Conservation (phyloP, 768 basidiomycete species). For the Russula vinacea region DNA sequence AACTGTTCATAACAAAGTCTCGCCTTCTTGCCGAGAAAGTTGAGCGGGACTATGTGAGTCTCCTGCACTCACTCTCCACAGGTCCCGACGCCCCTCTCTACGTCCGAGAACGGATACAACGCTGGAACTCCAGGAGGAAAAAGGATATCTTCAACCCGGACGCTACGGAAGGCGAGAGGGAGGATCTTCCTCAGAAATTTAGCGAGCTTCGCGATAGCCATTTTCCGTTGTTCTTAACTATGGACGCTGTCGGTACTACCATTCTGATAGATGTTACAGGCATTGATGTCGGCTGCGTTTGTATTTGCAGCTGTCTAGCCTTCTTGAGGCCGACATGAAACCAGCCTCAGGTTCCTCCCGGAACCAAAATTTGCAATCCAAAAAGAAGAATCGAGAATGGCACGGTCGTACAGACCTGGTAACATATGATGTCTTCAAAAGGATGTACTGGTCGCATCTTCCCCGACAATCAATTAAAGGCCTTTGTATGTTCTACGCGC, state of each 20-base stretch:
- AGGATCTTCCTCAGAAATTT: constrained; percentile 50
- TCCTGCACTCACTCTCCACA: constrained; percentile 45
- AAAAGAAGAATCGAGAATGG: constrained; percentile 9
- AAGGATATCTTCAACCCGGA: constrained; percentile 42
- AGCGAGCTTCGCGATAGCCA: constrained; percentile 56
- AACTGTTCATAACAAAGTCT: constrained; percentile 73
- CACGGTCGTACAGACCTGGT: constrained; percentile 32
- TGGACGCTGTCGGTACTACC: constrained; percentile 48
- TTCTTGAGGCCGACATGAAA: constrained; percentile 49
- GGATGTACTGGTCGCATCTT: constrained; percentile 59
- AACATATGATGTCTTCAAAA: constrained; percentile 48
- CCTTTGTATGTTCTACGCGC: constrained; percentile 42
- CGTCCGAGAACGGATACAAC: constrained; percentile 36
- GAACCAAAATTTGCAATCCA: constrained; percentile 10
- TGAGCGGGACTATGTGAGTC: constrained; percentile 56
- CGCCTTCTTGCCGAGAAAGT: constrained; percentile 64
- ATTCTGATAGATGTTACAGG: not conserved
- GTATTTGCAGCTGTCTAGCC: constrained; percentile 43
- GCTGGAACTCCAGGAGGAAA: constrained; percentile 24
- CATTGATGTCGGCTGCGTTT: constrained; percentile 2
- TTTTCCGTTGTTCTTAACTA: constrained; percentile 70
- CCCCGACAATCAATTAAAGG: constrained; percentile 49
- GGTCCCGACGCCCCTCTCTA: constrained; percentile 41
- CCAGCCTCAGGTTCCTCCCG: not conserved
- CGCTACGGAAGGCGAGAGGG: constrained; percentile 42